Conservation (phyloP, 202 grass and related monocot species). For the Elaeis oleifera region DNA sequence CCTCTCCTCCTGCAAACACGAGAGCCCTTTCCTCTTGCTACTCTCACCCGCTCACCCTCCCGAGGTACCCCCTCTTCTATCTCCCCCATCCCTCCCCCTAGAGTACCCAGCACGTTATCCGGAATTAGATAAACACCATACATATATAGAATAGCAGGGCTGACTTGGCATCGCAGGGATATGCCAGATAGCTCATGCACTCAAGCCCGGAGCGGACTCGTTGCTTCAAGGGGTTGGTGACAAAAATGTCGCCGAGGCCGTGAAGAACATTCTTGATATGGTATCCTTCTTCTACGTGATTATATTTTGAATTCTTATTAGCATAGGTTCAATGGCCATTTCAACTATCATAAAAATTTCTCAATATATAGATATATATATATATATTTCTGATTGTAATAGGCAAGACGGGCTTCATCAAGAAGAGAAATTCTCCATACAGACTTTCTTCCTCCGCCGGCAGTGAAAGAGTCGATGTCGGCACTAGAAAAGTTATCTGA, state of each 20-base stretch:
- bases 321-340: no score
- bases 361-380: not conserved
- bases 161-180: not conserved
- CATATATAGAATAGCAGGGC: no score
- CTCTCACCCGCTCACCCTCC: no score
- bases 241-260: constrained; percentile 51
- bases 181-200: constrained; percentile 9
- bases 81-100: no score
- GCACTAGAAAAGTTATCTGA: constrained; percentile 63
- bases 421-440: constrained; percentile 72
- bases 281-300: constrained; percentile 23
- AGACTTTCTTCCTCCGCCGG: constrained; percentile 76
- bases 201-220: constrained; percentile 27
- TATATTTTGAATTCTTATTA: no score
- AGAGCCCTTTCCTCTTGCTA: no score
- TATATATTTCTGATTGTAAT: not conserved
- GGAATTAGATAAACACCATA: no score
- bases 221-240: constrained; percentile 31
- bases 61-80: no score
- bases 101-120: no score
- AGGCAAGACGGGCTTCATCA: constrained; percentile 55
- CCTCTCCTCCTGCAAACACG: no score
- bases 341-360: no score
- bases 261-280: constrained; percentile 75
- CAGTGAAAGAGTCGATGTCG: constrained; percentile 57